Percentiles rank a stretch among this genome's conserved stretches.
Conservation (phyloP, 2,329 filamentous ascomycete genomes). For the Xylariaceae sp. region DNA sequence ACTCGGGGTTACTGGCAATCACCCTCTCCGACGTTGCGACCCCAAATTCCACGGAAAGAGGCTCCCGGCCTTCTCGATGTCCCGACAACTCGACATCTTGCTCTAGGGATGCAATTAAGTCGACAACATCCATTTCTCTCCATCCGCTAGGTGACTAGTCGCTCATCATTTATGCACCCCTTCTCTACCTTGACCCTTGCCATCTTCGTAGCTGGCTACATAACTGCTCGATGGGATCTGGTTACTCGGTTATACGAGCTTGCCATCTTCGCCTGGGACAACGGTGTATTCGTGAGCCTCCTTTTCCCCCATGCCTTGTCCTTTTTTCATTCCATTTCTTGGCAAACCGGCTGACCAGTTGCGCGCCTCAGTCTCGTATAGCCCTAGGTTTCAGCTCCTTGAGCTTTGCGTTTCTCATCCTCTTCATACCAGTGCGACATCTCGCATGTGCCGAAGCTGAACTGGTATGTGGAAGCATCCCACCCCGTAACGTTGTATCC, state of each 20-base stretch:
- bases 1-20: too few relatives aligned
- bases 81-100: constrained; percentile 1
- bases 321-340: neutral
- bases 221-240: constrained; percentile 97
- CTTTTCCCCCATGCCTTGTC: too few relatives aligned
- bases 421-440: constrained; percentile 78
- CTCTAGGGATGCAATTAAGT: constrained; percentile 25
- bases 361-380: constrained; percentile 62
- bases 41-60: too few relatives aligned
- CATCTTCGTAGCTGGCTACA: constrained; percentile 99
- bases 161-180: constrained; percentile 70
- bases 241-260: constrained; percentile 96
- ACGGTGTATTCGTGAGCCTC: constrained; percentile 81
- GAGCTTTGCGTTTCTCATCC: constrained; percentile 74
- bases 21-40: too few relatives aligned
- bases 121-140: constrained; percentile 39
- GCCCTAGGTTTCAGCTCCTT: constrained; percentile 79
- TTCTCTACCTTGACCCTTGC: constrained; percentile 93
- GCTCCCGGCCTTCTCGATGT: neutral
- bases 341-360: neutral
- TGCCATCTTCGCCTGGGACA: constrained; percentile 94
- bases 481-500: neutral
- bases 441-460: constrained; percentile 75
- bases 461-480: constrained; percentile 54
- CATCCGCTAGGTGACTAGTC: neutral